Base-by-base conservation (phyloP, 148 eudicot genomes). In the Hydrangea macrophylla region DNA sequence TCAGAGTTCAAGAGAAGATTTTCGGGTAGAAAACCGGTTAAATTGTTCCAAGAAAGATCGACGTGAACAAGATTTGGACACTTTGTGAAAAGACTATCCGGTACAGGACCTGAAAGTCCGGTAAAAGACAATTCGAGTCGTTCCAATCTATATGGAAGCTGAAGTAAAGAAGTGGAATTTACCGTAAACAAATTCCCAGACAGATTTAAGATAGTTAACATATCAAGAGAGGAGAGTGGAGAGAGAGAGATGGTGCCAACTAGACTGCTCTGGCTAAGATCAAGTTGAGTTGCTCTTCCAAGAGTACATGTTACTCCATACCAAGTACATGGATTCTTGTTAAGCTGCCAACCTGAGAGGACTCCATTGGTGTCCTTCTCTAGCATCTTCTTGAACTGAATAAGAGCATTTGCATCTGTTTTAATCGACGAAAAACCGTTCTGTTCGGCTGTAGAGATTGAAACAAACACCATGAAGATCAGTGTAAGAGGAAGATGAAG, bases 361-460 rank as follows among this genome's bases (percentile, higher is more conserved):
- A 78, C 80, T 40, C 75, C 82, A 18, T 78, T 75, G 0, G 90
- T 86, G 67, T 94, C 96, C 17, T 42, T 57, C 6, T 75, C 75
- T 33, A 90, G 77, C 88, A 80, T 82, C 65, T 85, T 90, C 82
- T 90, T 94, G 78, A 93, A 93, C 15, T 75, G 31, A 2, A 86
- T n/a, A 25, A 93, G 81, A 1, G 92, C 75, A 61, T 73, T 79
- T 0, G 85, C 83, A 27, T 93, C 98, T 6, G 84, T 84, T 60
- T 84, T 77, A 17, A 66, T 59, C 4, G 85, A 81, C 6, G 72
- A 55, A 40, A 27, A 31, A 0, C 69, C 44, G 20, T 39, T 56
- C 63, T 71, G 69, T 31, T 72, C 69, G 0, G 72, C 58, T 9
- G 75, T 54, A 8, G 35, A 55, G 40, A 64, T 60, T 8, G 79